Conservation (phyloP, 257 asterid species). For the Solanum pimpinellifolium region DNA sequence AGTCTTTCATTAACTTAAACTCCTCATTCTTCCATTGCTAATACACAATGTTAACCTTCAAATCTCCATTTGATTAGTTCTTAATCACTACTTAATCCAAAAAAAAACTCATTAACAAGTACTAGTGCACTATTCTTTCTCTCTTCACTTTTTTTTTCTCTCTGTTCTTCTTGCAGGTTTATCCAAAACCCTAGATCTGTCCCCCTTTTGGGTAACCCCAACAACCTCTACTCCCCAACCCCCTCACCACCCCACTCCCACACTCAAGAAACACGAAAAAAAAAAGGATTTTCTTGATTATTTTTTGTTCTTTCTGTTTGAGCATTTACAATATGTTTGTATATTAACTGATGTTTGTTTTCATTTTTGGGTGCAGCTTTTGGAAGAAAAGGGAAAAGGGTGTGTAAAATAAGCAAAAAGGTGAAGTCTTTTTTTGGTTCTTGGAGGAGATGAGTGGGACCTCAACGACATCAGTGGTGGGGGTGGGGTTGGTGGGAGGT, state of each 20-base stretch:
- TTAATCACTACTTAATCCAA: not conserved
- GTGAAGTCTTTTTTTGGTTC: not conserved
- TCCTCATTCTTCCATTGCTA: not conserved
- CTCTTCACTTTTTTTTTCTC: not conserved
- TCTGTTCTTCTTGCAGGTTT: conserved; percentile 31
- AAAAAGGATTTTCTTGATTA: not conserved
- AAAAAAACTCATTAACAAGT: not conserved
- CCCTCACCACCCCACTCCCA: not conserved
- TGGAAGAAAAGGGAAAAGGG: conserved; percentile 7
- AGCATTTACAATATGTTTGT: not conserved
- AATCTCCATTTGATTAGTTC: not conserved
- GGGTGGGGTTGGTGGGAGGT: conserved; percentile 16
- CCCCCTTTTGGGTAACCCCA: conserved; percentile 10
- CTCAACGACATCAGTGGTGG: conserved; percentile 28
- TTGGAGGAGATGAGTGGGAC: conserved; percentile 45
- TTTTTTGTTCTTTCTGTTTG: not conserved
- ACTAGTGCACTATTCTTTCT: conserved; percentile 2
- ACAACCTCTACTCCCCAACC: not conserved
- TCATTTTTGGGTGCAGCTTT: conserved; percentile 34
- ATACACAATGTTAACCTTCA: not conserved
- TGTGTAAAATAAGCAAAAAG: not conserved
- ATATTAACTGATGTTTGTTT: conserved; percentile 4
- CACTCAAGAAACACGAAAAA: not conserved
- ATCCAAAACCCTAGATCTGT: conserved; percentile 92
- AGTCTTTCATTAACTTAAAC: conserved; percentile 1